Base-by-base conservation (phyloP, 495 filamentous ascomycete genomes). In the Aspergillus cristatus region DNA sequence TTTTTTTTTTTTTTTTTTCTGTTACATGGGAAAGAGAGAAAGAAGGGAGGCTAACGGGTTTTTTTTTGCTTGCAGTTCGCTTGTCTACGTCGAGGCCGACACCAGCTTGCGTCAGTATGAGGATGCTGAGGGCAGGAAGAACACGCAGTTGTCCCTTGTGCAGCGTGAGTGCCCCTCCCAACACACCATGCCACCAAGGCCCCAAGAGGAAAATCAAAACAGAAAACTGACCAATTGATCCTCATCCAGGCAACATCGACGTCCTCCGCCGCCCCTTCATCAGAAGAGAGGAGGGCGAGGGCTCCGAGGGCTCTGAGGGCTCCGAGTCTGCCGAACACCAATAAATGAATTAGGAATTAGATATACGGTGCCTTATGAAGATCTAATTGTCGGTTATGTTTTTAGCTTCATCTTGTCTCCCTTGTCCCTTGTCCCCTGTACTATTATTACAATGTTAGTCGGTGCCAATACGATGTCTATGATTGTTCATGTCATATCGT, bases 61-160 rank as follows among this genome's bases (percentile, higher is more conserved):
- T 24, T 24, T 24, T 8, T 24, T 24, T 8, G 4, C 20, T 4
- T 24, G 39, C 53, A 86, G 81, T 14, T 68, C 81, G 2, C 60
- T 82, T 24, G 65, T 90, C 14, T 82, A 76, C 45, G 62, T 93
- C 24, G 86, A 93, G 51, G 85, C 78, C 12, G 79, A 90, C 28
- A 79, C 73, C 34, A 59, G 57, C 43, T 76, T 85, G 62, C 66
- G 66, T 37, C 55, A 45, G 13, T 87, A 70, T 43, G 68, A 74
- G 25, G 79, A 81, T 43, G 54, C 54, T 13, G 82, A 88, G 13
- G 84, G 84, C 49, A 75, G 74, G 53, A 60, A 56, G 33, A 64
- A 67, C 30, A 61, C 57, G 11, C 28, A 48, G 28, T 46, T 93
- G 42, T 86, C 65, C 58, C 68, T 94, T 47, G 57, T 78, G 17